Conservation (phyloP, 257 asterid genomes). For the Solanum medicagineum region DNA sequence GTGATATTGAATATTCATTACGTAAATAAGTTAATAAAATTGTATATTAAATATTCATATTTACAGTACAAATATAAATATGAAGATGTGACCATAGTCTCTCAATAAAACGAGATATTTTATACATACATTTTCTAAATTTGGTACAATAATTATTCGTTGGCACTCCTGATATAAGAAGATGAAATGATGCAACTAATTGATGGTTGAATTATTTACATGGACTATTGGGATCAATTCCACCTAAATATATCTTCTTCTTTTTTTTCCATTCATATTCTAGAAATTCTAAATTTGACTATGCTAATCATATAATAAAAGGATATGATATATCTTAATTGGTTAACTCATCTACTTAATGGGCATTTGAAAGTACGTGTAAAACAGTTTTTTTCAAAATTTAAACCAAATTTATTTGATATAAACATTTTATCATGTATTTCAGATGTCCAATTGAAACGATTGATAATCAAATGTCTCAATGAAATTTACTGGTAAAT, state of each 20-base stretch:
- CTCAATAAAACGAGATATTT: background rate
- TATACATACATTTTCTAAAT: background rate
- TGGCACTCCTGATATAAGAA: background rate
- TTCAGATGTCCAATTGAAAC: background rate
- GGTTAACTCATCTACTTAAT: background rate
- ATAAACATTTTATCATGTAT: no score
- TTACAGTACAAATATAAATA: background rate
- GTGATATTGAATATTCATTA: no score
- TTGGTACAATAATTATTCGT: background rate
- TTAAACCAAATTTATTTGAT: background rate
- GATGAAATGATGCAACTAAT: background rate
- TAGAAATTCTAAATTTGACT: background rate
- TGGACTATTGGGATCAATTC: background rate
- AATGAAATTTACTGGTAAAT: background rate
- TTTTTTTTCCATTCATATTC: background rate
- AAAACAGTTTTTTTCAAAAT: background rate
- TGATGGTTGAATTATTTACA: background rate
- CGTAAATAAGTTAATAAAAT: no score
- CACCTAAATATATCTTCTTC: accelerated
- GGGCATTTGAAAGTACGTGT: background rate
- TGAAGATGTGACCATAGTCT: background rate
- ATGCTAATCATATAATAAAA: background rate
- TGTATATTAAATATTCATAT: no score
- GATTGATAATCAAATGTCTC: background rate
- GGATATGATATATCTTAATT: background rate